Base-by-base conservation (phyloP, 2,329 filamentous ascomycete genomes). In the Pseudogymnoascus sp. region DNA sequence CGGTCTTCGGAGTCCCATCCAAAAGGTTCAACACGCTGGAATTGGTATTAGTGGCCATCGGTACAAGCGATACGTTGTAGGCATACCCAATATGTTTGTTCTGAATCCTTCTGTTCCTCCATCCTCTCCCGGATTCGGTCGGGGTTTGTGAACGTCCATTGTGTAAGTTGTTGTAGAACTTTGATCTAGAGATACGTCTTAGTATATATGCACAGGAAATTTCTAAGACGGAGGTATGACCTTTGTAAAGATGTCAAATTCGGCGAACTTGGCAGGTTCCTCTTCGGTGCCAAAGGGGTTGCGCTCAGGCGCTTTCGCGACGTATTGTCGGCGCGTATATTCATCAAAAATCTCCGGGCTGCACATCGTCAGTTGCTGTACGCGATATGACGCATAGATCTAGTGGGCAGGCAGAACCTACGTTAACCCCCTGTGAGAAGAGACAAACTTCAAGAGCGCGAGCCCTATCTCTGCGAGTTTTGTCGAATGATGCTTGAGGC, bases 301-400 rank as follows among this genome's bases (percentile, higher is more conserved):
- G 61, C 82, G 82, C 9, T 84, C 74, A 2, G 92, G 88, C 2
- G 89, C 87, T 76, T 91, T 96, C n/a, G 87, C 82, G 61, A 89
- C 76, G 73, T 92, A 99, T 74, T 97, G 92, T 64, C 92, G 88
- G 68, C 92, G 86, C 35, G 92, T 89, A 73, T 97, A 96, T 71
- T 97, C 92, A 72, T 97, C 92, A 69, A 97, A 96, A 58, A 94
- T 87, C 3, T 95, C 92, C 60, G 81, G 84, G 1, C 92, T 97
- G 68, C 58, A 59, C 55, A 67, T 60, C 63, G 71, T 75, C 27
- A 74, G 66, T 27, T n/a, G 41, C n/a, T 39, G 12, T 61, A 59
- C 58, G 35, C n/a, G 31, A 59, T 35, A 12, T 60, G 13, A 48
- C 61, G 12, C 29, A 35, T 17, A 15, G 38, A 25, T 6, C 15